phyloP scores from a whole-genome alignment of 1,139 yeast species.

The Geotrichum restrictum region DNA sequence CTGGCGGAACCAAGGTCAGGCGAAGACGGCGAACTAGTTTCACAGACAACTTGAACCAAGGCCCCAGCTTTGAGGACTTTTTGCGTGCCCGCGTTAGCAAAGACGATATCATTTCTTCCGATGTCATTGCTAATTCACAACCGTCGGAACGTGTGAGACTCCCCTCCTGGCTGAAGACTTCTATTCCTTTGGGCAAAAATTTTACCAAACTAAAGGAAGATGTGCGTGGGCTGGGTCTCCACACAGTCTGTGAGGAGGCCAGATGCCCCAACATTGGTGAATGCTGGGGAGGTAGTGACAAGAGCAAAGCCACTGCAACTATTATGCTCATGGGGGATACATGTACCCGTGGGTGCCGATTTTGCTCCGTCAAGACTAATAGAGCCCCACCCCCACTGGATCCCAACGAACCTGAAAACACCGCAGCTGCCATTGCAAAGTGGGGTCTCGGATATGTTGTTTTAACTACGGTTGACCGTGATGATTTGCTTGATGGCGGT shows the following conservation, averaged over 20 bases:
- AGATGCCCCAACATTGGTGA: slow-evolving; percentile 98
- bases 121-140: slow-evolving; percentile 39
- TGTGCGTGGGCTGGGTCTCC: slow-evolving; percentile 77
- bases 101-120: slow-evolving; percentile 48
- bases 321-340: slow-evolving; percentile 98
- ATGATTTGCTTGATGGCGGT: slow-evolving; percentile 91
- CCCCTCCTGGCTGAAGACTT: slow-evolving; percentile 92
- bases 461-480: slow-evolving; percentile 95
- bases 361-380: slow-evolving; percentile 93
- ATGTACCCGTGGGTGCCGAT: slow-evolving; percentile 96
- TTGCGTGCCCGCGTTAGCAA: slow-evolving; percentile 69
- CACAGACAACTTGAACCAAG: slow-evolving; percentile 68
- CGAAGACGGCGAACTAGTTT: slow-evolving; percentile 54
- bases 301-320: slow-evolving; percentile 96
- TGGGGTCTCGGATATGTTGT: slow-evolving; percentile 99
- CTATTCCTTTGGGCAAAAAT: slow-evolving; percentile 87
- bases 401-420: slow-evolving; percentile 94
- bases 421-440: slow-evolving; percentile 94
- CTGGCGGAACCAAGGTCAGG: neutral
- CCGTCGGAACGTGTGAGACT: slow-evolving; percentile 66
- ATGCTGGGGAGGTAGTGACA: slow-evolving; percentile 96
- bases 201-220: slow-evolving; percentile 79
- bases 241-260: slow-evolving; percentile 98
- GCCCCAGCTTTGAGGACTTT: slow-evolving; percentile 94
- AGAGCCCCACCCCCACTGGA: slow-evolving; percentile 85